Evolutionary conservation across 176 grass and related monocot genomes (phyloP), one percentile per base, ranked within the genome.

Genomic region (bread wheat (Triticum aestivum)): DNA sequence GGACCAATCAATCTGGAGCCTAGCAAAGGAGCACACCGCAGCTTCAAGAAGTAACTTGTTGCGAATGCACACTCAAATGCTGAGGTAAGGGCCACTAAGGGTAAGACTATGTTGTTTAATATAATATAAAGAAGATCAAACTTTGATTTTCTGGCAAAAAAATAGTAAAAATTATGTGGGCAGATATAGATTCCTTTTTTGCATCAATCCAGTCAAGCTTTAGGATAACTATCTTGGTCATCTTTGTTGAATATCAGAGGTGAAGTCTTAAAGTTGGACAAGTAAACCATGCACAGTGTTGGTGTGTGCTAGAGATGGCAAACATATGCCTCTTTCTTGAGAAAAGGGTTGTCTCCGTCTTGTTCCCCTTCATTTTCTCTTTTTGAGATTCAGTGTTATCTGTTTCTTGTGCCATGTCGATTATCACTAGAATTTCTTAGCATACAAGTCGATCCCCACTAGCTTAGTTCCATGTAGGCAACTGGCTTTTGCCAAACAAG

Each of bases 61-160:
- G 70, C 24, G 18, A 26, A 56, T 86, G 79, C 42, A 86, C 79
- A 83, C 89, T 90, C 85, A 84, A 84, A 76, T 78, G 20, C 54
- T 73, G 74, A 79, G 47, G 26, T 33, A 30, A 54, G 51, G 17
- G 2, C 32, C 33, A 27, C 27, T 54, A 32, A 76, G 30, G 3
- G 7, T 79, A 78, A 79, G 30, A 79, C 62, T 29, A 5, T 4
- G n/a, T 77, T 17, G 33, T 56, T 30, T 73, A 51, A 68, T 51
- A 35, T 56, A 26, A 9, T 70, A 26, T 33, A 21, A 49, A 9
- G 10, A 14, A 6, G 35, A 70, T 63, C 27, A 10, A 64, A 65
- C 79, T 47, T 66, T 54, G 73, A 33, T 77, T 66, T 80, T 44
- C 3, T 81, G 0, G 62, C 61, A 8, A 1, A 32, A 79, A 45